Conservation (phyloP, 345 rosid species). For the Citrus medica region DNA sequence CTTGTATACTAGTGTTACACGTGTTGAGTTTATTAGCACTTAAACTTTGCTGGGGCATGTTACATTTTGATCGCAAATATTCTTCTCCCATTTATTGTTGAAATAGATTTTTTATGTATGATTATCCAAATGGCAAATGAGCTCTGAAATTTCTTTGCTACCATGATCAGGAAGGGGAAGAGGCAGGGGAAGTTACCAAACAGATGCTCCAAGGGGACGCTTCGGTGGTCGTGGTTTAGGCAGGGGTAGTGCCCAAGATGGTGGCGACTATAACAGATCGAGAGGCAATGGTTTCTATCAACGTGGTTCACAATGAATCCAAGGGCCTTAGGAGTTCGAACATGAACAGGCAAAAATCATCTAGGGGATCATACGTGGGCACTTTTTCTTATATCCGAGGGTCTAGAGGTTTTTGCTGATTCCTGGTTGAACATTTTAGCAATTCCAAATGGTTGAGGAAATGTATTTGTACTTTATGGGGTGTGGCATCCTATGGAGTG, state of each 20-base stretch:
- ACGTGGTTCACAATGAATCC: conserved; percentile 46
- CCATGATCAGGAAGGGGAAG: conserved; percentile 62
- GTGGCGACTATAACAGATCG: conserved; percentile 53
- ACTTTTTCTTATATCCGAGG: conserved; percentile 20
- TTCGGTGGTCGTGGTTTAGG: conserved; percentile 53
- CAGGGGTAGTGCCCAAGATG: conserved; percentile 64
- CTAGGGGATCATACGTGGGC: conserved; percentile 9
- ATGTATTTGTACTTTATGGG: conserved; percentile 24
- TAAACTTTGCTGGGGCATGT: background rate
- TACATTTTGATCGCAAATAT: background rate
- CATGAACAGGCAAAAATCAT: conserved; percentile 3
- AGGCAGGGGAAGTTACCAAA: conserved; percentile 66
- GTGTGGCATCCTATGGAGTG: conserved; percentile 20
- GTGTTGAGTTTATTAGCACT: background rate
- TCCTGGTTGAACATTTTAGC: conserved; percentile 19
- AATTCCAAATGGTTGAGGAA: conserved; percentile 7
- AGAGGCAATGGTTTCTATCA: conserved; percentile 71
- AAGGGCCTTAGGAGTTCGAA: background rate
- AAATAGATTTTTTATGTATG: background rate
- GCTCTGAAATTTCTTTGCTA: background rate
- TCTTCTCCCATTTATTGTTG: background rate
- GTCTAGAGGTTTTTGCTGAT: conserved; percentile 17
- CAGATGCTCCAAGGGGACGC: conserved; percentile 69
- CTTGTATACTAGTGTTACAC: background rate
- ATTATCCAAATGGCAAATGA: background rate